Base-by-base conservation (phyloP, 192 early-diverging fungal species). In the Coemansia sp. region DNA sequence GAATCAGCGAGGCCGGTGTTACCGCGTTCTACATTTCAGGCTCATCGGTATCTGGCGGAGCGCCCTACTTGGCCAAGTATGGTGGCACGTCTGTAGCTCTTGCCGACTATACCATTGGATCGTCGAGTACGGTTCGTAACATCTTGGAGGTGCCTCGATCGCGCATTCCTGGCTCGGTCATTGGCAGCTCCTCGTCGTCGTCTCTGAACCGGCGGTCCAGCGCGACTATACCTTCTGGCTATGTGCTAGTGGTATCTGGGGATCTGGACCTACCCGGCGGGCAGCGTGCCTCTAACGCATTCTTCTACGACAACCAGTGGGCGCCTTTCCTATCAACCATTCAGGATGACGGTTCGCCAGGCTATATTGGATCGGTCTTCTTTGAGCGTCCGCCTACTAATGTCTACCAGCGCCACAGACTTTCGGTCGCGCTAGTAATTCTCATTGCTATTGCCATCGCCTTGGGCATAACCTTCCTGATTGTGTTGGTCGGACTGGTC, bases 391-490 rank as follows among this genome's bases (percentile, higher is more conserved):
- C 85, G 34, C 77, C 80, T 1, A 83, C 73, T 15, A 77, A 75
- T 34, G 85, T 86, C n/a, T 75, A 78, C 65, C 70, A 75, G 58
- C 77, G 75, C 20, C 63, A 76, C 40, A 72, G 68, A 12, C 65
- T 86, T 16, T 83, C 92, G 0, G 72, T 88, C 0, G 87, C 89
- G 5, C 73, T 89, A 41, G 89, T 93, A 3, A 89, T 93, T 33
- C 71, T 92, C 13, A 88, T 92, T 53, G 88, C 92, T 39, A 79
- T 89, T 29, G 90, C 87, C 8, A 90, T 91, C 44, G 88, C 92
- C 20, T 78, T 92, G 22, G 88, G 81, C 3, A 73, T 93, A 1
- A 88, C 90, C 18, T 85, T 90, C 72, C 70, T 90, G 3, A 86
- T 91, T 47, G 89, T 92, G 18, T 67, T 86, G 15, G 49, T 86